A percentile compares a stretch with the other conserved stretches of the same genome.
Evolutionary conservation across 2,329 filamentous ascomycete genomes (phyloP).

Genomic region (Cercospora canescens): DNA sequence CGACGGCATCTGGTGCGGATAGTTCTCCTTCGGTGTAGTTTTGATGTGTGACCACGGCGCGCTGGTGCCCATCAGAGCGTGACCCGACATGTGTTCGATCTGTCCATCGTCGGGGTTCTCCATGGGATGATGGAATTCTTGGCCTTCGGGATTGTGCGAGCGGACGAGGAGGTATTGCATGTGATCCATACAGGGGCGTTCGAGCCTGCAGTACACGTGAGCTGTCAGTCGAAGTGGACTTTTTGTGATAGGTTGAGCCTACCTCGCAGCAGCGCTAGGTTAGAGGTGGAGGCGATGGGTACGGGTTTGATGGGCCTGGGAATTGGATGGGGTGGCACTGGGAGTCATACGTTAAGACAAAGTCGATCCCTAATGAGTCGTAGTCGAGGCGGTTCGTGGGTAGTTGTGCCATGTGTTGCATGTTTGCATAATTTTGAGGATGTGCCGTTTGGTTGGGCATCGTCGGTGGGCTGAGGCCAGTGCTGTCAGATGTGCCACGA

Average conservation of each 20-base stretch:
- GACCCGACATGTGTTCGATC: slow-evolving; percentile 68
- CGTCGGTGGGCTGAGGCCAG: slow-evolving; percentile 48
- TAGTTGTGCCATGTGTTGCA: slow-evolving; percentile 30
- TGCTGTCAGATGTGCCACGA: slow-evolving; percentile 47
- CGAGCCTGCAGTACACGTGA: slow-evolving; percentile 60
- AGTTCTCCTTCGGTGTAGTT: slow-evolving; percentile 55
- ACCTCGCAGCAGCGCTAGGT: slow-evolving; percentile 24
- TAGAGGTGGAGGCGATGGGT: slow-evolving; percentile 63
- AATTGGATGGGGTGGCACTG: slow-evolving; percentile 34
- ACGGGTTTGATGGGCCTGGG: slow-evolving; percentile 51
- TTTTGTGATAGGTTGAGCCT: slow-evolving; percentile 13
- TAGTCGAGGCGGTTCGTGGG: slow-evolving; percentile 59
- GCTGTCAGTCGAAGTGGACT: slow-evolving; percentile 32
- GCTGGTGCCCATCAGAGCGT: slow-evolving; percentile 90
- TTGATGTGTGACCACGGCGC: slow-evolving; percentile 69
- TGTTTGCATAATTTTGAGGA: slow-evolving; percentile 3
- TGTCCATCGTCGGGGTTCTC: slow-evolving; percentile 53
- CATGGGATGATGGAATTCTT: slow-evolving; percentile 38
- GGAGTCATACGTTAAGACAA: slow-evolving; percentile 80
- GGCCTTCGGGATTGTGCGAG: slow-evolving; percentile 47
- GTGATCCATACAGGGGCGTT: slow-evolving; percentile 91
- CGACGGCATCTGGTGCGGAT: slow-evolving; percentile 69
- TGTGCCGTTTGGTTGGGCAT: slow-evolving; percentile 16
- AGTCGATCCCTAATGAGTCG: slow-evolving; percentile 83
- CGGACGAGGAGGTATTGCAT: slow-evolving; percentile 73